Base-by-base conservation (phyloP, 768 basidiomycete species). In the Leccinum uliginosum region DNA sequence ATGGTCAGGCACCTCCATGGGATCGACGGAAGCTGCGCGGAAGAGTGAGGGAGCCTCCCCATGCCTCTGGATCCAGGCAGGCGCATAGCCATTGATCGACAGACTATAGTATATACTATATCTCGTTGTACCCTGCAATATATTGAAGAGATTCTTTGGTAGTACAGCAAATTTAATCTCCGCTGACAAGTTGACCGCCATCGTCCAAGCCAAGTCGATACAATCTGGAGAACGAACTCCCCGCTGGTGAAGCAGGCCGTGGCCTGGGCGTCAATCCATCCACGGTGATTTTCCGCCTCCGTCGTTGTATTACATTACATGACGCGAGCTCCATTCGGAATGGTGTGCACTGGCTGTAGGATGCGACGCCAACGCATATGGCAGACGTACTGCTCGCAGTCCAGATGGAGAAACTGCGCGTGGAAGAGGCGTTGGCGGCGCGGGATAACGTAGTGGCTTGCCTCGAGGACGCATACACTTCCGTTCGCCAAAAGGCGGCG, bases 381-480 rank as follows among this genome's bases (percentile, higher is more conserved):
- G 80, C 77, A 3, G 82, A 84, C 59, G 75, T 82, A 66, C 78
- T 82, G 11, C 70, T 86, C 26, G 80, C 83, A 56, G 71, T 84
- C 19, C 78, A 83, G 58, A 69, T 78, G 32, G 83, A 86, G 59
- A 76, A 75, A 40, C 55, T 78, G 50, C 78, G 79, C 49, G 79
- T 83, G 1, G 69, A 67, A 21, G 86, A 89, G 63, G 85, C 83
- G 2, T 67, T 85, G 52, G 73, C 71, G 26, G 87, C 87, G 29
- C 82, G 87, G 40, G 87, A 90, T 63, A 78, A 76, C 29, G 80
- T 78, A 15, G 79, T 86, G 2, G 71, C 79, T 43, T 81, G 80
- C 29, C 77, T 90, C 12, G 75, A 79, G 30, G 79, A 83, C 47
- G 85, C 85, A 10, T 86, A 83, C 63, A 66, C 73, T 14, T 83